Conservation (phyloP, 192 early-diverging fungal species). For the Linnemannia zychae region DNA sequence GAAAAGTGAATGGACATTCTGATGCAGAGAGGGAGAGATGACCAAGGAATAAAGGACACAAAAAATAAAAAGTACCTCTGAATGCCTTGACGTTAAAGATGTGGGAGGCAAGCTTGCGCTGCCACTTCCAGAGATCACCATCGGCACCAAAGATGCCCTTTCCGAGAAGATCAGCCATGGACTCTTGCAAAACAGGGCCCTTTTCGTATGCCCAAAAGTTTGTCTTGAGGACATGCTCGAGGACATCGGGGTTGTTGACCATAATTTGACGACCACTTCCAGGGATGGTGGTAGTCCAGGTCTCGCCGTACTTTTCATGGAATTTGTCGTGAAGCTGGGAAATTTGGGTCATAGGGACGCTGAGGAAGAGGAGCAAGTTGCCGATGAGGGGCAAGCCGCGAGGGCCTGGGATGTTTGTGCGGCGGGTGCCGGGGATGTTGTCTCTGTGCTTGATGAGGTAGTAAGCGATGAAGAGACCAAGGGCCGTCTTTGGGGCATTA, state of each 20-base stretch:
- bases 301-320: conserved; percentile 29
- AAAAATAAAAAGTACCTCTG: conserved; percentile 18
- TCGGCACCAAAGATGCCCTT: conserved; percentile 49
- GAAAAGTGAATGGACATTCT: no score
- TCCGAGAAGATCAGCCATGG: conserved; percentile 33
- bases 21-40: no score
- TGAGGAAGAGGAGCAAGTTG: conserved; percentile 26
- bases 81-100: conserved; percentile 54
- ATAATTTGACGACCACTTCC: conserved; percentile 26
- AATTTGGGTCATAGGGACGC: conserved; percentile 7
- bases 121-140: conserved; percentile 52
- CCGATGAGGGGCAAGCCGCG: conserved; percentile 52
- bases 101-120: conserved; percentile 48
- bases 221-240: conserved; percentile 53
- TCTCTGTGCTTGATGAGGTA: conserved; percentile 40
- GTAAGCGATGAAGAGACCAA: conserved; percentile 37
- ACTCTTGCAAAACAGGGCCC: not conserved
- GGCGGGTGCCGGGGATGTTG: conserved; percentile 37
- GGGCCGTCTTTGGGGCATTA: conserved; percentile 24
- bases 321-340: conserved; percentile 30
- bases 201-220: conserved; percentile 50
- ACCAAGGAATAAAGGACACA: not conserved
- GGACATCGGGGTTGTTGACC: conserved; percentile 31
- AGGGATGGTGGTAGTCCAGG: conserved; percentile 32
- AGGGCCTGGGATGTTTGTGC: conserved; percentile 35